Conservation (phyloP, 2,329 filamentous ascomycete genomes). For the Hymenoscyphus albidus region DNA sequence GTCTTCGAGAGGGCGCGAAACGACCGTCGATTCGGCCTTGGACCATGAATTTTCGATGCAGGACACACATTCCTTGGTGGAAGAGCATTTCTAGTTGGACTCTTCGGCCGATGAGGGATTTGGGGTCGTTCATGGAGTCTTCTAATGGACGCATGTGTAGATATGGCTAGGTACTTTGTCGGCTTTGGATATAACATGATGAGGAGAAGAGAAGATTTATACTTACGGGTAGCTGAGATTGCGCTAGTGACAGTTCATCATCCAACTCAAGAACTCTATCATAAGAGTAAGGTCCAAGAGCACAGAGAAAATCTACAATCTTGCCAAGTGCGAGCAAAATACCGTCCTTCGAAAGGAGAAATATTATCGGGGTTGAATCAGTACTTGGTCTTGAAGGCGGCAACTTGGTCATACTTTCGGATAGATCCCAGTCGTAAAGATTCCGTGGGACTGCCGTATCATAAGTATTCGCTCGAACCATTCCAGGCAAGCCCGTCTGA, state of each 20-base stretch:
- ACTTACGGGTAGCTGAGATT: slow-evolving; percentile 31
- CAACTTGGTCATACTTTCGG: slow-evolving; percentile 59
- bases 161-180: slow-evolving; percentile 67
- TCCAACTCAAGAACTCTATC: slow-evolving; percentile 61
- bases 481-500: slow-evolving; percentile 54
- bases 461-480: slow-evolving; percentile 68
- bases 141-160: slow-evolving; percentile 70
- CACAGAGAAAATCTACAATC: slow-evolving; percentile 60
- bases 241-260: slow-evolving; percentile 53
- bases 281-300: slow-evolving; percentile 50
- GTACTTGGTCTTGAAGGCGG: slow-evolving; percentile 63
- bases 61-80: slow-evolving; percentile 69
- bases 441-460: slow-evolving; percentile 72
- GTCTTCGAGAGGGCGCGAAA: slow-evolving; percentile 71
- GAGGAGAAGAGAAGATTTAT: neutral
- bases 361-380: slow-evolving; percentile 70
- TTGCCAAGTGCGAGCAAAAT: slow-evolving; percentile 64
- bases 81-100: slow-evolving; percentile 80
- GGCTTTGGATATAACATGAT: neutral
- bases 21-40: slow-evolving; percentile 69
- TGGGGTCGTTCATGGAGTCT: slow-evolving; percentile 61
- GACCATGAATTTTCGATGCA: slow-evolving; percentile 79
- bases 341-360: slow-evolving; percentile 69
- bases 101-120: slow-evolving; percentile 77
- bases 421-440: slow-evolving; percentile 73